Conservation (phyloP, 371 early-diverging fungal species). For the Mucor racemosus region DNA sequence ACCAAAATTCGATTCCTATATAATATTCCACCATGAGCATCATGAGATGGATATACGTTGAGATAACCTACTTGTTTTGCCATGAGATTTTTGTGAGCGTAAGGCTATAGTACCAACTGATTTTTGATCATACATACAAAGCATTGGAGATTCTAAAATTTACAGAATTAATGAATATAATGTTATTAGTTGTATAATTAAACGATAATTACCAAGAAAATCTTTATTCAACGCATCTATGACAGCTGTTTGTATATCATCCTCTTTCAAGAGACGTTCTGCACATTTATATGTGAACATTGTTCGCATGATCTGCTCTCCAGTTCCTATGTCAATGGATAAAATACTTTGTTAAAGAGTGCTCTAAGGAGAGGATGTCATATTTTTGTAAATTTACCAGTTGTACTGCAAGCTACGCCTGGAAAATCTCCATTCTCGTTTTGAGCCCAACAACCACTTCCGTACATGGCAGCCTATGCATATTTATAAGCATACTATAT, state of each 20-base stretch:
- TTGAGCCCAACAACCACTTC: slow-evolving; percentile 77
- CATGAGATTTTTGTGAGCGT: slow-evolving; percentile 25
- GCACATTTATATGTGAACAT: slow-evolving; percentile 64
- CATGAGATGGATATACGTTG: not conserved
- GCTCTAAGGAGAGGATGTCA: not conserved
- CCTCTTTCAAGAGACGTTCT: slow-evolving; percentile 33
- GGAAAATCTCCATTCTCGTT: slow-evolving; percentile 24
- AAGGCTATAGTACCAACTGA: slow-evolving; percentile 57
- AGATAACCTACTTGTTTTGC: slow-evolving; percentile 9
- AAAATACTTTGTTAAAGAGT: not conserved
- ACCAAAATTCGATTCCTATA: slow-evolving; percentile 57
- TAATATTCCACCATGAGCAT: not conserved
- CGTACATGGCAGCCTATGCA: slow-evolving; percentile 72
- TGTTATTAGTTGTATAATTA: not conserved
- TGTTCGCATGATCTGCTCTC: slow-evolving; percentile 82
- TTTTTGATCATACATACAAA: slow-evolving; percentile 42
- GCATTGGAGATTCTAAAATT: slow-evolving; percentile 41
- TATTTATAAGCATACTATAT: not conserved
- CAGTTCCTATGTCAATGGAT: slow-evolving; percentile 57
- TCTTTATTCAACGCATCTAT: slow-evolving; percentile 27
- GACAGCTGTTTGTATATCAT: slow-evolving; percentile 42
- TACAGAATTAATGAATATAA: not conserved
- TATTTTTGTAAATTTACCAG: slow-evolving; percentile 37
- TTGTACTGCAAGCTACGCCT: slow-evolving; percentile 72
- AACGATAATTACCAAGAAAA: slow-evolving; percentile 35